Evolutionary conservation across 1,284 basidiomycete genomes (phyloP), one percentile per base, ranked within the genome.

Genomic region (Inonotus obliquus): DNA sequence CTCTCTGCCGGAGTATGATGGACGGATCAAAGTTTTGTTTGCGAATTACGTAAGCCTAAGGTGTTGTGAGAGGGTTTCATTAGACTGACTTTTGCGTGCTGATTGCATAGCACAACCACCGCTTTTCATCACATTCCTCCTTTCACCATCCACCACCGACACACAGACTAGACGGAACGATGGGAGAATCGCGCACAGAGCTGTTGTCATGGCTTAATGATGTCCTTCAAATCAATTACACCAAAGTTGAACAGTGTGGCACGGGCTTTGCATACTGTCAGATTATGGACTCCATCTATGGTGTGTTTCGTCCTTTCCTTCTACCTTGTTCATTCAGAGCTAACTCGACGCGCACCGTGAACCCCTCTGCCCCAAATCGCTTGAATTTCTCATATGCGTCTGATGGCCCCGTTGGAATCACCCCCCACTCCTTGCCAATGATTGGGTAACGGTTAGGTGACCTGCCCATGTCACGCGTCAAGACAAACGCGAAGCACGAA

Each of bases 171-270:
- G 25, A 17, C 23, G 54, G 54, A 59, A 64, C 41, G 29, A 79
- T 79, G 77, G 75, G 76, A 62, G 78, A 79, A 70, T 92, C 90
- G 65, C 81, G 96, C 72, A 91, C 91, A 53, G 97, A 99, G 72
- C 83, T 99, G 35, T 72, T 99, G 45, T 81, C 82, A 55, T 99
- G 97, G 97, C 79, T 98, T 71, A 98, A 98, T 76, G 92, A 96
- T 53, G 86, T 99, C 21, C 83, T 98, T 7, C 86, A 90, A 69
- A 77, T 94, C 73, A 91, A 90, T 76, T 95, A 97, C 77, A 94
- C 91, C 35, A 98, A 98, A 76, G 77, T 97, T 65, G 94, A 96
- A 75, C 94, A 98, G 76, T 97, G 93, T 72, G 96, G 96, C 35
- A 85, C 87, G 0, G 94, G 94, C 63, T 91, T 83, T 14, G 91